A percentile compares a stretch with the other conserved stretches of the same genome.
Evolutionary conservation across 2,329 filamentous ascomycete species (phyloP).

Genomic region (Aaosphaeria arxii): DNA sequence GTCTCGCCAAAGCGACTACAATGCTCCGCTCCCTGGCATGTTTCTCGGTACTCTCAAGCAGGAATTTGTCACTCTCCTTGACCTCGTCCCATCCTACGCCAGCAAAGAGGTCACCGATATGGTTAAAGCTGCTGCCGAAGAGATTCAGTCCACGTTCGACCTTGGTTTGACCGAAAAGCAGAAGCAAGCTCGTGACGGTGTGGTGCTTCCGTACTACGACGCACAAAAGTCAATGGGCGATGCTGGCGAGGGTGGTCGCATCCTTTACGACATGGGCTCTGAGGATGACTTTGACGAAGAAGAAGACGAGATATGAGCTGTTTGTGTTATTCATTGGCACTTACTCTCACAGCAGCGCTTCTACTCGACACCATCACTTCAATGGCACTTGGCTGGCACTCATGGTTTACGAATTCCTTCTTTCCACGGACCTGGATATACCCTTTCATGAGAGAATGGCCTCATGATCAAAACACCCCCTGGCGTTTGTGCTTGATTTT

Average conservation of each 20-base stretch:
- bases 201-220: conserved; percentile 94
- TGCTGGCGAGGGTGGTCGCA: conserved; percentile 82
- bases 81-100: conserved; percentile 60
- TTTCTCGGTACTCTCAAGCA: conserved; percentile 39
- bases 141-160: conserved; percentile 69
- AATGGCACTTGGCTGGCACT: too few species aligned
- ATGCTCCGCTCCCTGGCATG: conserved; percentile 8
- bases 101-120: conserved; percentile 22
- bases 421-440: too few species aligned
- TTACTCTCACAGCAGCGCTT: too few species aligned
- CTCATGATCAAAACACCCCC: too few species aligned
- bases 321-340: background rate
- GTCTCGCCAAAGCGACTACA: conserved; percentile 14
- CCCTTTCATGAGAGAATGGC: too few species aligned
- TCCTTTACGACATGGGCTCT: conserved; percentile 92
- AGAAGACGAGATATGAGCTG: conserved; percentile 75
- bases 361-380: too few species aligned
- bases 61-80: conserved; percentile 61
- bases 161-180: conserved; percentile 89
- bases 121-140: conserved; percentile 12
- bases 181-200: conserved; percentile 76
- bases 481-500: too few species aligned
- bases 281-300: conserved; percentile 98
- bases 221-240: conserved; percentile 67
- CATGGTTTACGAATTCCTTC: too few species aligned